These are phyloP conservation scores for Arthrobotrys sinensis DNA, from an alignment of 2,329 filamentous ascomycete genomes.

Conservation along the genomic window DNA sequence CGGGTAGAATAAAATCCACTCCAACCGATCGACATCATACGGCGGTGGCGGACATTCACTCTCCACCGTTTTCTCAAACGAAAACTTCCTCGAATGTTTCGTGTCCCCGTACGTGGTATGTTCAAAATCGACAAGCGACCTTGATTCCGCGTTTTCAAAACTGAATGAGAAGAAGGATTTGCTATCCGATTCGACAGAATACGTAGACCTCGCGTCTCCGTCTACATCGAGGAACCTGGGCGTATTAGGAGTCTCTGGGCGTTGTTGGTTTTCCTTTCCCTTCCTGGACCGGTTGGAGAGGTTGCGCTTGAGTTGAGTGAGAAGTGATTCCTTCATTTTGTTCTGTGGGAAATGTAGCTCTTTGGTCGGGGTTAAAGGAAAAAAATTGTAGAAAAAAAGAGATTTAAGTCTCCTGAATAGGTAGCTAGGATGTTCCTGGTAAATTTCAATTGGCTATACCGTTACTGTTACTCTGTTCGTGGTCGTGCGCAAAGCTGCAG, in stretches of 20 bases:
- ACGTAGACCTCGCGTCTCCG: slow-evolving; percentile 14
- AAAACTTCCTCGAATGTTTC: not conserved
- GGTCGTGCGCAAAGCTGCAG: slow-evolving; percentile 7
- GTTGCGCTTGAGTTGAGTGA: slow-evolving; percentile 19
- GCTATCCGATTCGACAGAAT: slow-evolving; percentile 18
- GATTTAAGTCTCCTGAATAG: not conserved
- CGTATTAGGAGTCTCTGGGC: slow-evolving; percentile 7
- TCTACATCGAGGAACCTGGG: slow-evolving; percentile 2
- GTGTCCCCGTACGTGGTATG: not conserved
- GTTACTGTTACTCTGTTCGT: not conserved
- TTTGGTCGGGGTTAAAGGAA: not conserved
- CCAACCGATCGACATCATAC: slow-evolving; percentile 21
- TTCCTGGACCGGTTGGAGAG: slow-evolving; percentile 22
- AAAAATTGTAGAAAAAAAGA: not conserved
- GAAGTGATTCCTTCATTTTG: slow-evolving; percentile 21
- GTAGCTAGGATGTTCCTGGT: slow-evolving; percentile 7
- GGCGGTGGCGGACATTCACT: slow-evolving; percentile 1
- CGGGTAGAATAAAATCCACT: slow-evolving; percentile 34
- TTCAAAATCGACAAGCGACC: slow-evolving; percentile 16
- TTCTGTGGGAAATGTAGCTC: not conserved
- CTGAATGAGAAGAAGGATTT: slow-evolving; percentile 27
- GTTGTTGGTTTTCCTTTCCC: slow-evolving; percentile 5
- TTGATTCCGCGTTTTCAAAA: slow-evolving; percentile 5
- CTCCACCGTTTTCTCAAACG: not conserved
- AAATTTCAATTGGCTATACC: not conserved